Evolutionary conservation across 495 filamentous ascomycete genomes (phyloP).

Genomic region (Penicillium pancosmium): DNA sequence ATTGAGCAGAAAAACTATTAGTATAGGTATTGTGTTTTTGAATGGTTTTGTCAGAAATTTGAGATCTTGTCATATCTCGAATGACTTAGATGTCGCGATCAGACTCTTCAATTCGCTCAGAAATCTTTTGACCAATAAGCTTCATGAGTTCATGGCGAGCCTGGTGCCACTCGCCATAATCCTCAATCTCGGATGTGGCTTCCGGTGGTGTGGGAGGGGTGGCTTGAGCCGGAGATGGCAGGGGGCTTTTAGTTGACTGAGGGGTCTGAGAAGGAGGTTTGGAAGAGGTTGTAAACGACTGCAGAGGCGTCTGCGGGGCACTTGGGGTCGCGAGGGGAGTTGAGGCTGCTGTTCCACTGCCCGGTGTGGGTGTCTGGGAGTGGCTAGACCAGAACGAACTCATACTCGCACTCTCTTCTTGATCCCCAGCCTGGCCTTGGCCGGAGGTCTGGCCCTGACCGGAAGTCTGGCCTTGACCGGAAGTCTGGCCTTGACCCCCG

Average conservation of each 20-base stretch:
- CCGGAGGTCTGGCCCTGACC: background rate
- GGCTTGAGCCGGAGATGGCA: background rate
- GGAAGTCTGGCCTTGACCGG: conserved; percentile 1
- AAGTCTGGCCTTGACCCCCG: background rate
- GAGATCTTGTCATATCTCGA: background rate
- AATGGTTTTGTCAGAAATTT: background rate
- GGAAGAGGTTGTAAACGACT: background rate
- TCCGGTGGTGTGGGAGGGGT: background rate
- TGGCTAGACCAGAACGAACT: conserved; percentile 3
- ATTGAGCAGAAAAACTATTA: no score
- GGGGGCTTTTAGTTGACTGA: background rate
- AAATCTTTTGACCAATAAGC: background rate
- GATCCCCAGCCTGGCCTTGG: background rate
- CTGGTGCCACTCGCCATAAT: conserved; percentile 1
- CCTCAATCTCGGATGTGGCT: conserved; percentile 1
- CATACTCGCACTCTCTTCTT: conserved; percentile 1
- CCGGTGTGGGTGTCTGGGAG: background rate
- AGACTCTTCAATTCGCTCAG: background rate
- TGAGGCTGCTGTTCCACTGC: background rate
- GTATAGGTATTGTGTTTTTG: no score
- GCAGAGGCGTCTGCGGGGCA: background rate
- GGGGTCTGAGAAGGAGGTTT: background rate
- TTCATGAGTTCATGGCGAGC: conserved; percentile 5
- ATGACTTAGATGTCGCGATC: background rate
- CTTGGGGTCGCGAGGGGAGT: conserved; percentile 1